phyloP scores from a whole-genome alignment of 2,329 filamentous ascomycete species.

The Escovopsis weberi region DNA sequence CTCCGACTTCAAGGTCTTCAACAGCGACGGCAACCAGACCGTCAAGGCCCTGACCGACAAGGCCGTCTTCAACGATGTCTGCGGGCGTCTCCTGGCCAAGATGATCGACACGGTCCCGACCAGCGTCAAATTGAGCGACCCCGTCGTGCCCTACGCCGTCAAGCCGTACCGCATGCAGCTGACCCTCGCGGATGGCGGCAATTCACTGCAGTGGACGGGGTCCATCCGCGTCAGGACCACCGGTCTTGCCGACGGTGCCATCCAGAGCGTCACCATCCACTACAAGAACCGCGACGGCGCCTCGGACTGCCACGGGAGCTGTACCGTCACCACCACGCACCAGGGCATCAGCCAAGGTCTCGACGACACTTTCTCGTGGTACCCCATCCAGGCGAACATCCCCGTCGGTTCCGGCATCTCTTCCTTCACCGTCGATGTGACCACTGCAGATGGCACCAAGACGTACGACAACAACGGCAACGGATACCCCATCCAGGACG shows the following conservation, averaged over 20 bases:
- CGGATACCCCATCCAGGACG: slow-evolving; percentile 39
- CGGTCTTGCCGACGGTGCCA: slow-evolving; percentile 23
- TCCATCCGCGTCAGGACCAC: slow-evolving; percentile 44
- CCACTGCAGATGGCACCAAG: slow-evolving; percentile 30
- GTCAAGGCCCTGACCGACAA: slow-evolving; percentile 31
- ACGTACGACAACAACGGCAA: slow-evolving; percentile 43
- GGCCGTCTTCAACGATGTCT: slow-evolving; percentile 30
- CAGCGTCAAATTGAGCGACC: slow-evolving; percentile 33
- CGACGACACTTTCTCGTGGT: slow-evolving; percentile 45
- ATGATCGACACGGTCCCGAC: slow-evolving; percentile 47
- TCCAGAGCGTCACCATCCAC: slow-evolving; percentile 33
- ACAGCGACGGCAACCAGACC: slow-evolving; percentile 39
- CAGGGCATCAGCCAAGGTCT: slow-evolving; percentile 39
- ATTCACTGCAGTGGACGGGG: slow-evolving; percentile 34
- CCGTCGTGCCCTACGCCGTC: slow-evolving; percentile 40
- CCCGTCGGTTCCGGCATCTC: slow-evolving; percentile 44
- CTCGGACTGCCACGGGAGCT: slow-evolving; percentile 27
- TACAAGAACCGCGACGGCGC: slow-evolving; percentile 42
- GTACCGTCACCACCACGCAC: slow-evolving; percentile 30
- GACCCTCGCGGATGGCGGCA: slow-evolving; percentile 33
- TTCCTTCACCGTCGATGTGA: slow-evolving; percentile 41
- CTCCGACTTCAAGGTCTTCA: slow-evolving; percentile 42
- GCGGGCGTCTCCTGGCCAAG: slow-evolving; percentile 37
- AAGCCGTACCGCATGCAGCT: slow-evolving; percentile 46
- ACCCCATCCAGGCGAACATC: slow-evolving; percentile 35